Evolutionary conservation across 108 stramenopile genomes (phyloP).

Genomic region (Cylindrotheca closterium): DNA sequence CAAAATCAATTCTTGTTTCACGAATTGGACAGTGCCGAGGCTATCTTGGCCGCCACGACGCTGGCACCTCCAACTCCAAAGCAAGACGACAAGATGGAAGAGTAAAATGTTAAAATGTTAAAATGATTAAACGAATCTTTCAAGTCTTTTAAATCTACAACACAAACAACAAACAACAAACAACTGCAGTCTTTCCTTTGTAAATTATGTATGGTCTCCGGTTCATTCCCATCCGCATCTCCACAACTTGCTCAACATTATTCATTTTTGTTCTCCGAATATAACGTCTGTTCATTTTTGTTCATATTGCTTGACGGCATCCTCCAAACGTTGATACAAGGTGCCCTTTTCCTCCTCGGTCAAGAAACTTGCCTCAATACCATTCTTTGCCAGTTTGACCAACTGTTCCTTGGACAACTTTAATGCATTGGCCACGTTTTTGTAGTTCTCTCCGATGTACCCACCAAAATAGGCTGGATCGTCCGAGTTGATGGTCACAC

Average conservation of each 20-base stretch:
- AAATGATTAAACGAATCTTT: no score
- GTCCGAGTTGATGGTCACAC: slow-evolving; percentile 41
- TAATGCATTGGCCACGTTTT: slow-evolving; percentile 13
- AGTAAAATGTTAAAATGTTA: slow-evolving; percentile 18
- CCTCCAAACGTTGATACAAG: slow-evolving; percentile 14
- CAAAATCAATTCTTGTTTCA: slow-evolving; percentile 95
- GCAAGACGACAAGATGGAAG: slow-evolving; percentile 30
- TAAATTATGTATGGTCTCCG: no score
- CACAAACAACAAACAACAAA: no score
- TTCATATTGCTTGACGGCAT: background rate
- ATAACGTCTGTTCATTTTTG: no score
- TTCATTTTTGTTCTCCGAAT: no score
- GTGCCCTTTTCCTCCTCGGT: slow-evolving; percentile 15
- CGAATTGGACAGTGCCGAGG: slow-evolving; percentile 38
- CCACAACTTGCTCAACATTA: no score
- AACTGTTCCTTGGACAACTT: slow-evolving; percentile 23
- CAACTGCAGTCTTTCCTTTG: no score
- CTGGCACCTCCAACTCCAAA: background rate
- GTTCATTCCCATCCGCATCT: no score
- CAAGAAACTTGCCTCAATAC: slow-evolving; percentile 26
- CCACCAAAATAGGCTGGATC: slow-evolving; percentile 50
- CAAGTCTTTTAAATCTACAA: no score
- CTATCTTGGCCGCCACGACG: background rate
- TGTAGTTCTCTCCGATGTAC: slow-evolving; percentile 41
- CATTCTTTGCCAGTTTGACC: slow-evolving; percentile 32